Evolutionary conservation across 176 grass and related monocot species (phyloP), one percentile per base, ranked within the genome.

Genomic region (Hsuehochloa calcarea): DNA sequence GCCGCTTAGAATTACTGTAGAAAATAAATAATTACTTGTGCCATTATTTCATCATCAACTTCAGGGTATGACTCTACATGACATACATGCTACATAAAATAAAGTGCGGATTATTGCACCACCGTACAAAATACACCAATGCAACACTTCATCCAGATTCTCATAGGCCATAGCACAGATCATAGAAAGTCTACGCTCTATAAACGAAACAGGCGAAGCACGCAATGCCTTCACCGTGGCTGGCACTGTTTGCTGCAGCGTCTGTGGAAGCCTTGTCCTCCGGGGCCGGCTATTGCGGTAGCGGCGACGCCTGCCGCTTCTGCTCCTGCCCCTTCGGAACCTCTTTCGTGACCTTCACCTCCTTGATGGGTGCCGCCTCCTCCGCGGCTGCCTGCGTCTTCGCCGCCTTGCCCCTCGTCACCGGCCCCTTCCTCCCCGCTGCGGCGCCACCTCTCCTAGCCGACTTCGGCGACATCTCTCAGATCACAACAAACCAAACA

Each of bases 11-110:
- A 80, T 38, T 72, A 84, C 29, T 63, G 22, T 15, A 39, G 41
- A 31, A 85, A 87, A 65, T 26, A 26, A 76, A 44, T 67, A 55
- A 27, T 81, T 90, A 98, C 96, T 89, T 98, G 89, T 82, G 90
- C 91, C 93, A 95, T 95, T 79, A 95, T 98, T 93, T 98, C 96
- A 74, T 91, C 88, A 70, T 95, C 91, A 35, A 92, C 85, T 73
- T 95, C 89, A 68, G 86, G 88, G 71, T 92, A 94, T 39, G 93
- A 79, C 35, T 73, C 47, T 47, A 29, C 47, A 55, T 37, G 47
- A 10, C 0, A 59, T 65, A 63, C 68, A 74, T 73, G 35, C 38
- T 64, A 64, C 4, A 13, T 10, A 14, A 78, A 83, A 67, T 62
- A 29, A 45, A 65, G 19, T n/a, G 15, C 4, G 19, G 22, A 37